Evolutionary conservation across 768 basidiomycete species (phyloP), one percentile per base, ranked within the genome.

Genomic region (Tremella fuciformis): DNA sequence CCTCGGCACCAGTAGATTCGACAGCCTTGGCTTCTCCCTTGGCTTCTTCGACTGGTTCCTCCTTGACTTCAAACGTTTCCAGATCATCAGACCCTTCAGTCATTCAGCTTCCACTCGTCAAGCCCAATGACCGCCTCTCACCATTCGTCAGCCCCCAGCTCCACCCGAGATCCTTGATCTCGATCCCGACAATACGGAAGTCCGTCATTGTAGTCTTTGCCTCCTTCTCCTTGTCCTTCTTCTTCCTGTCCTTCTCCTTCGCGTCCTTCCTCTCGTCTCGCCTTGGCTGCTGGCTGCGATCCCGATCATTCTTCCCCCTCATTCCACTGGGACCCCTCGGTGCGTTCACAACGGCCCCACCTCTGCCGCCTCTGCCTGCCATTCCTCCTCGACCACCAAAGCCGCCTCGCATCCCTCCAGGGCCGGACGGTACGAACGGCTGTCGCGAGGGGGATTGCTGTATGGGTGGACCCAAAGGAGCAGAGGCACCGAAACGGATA

Each of bases 131-230:
- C 29, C 29, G 54, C 53, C 39, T 64, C 50, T 59, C 53, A 55
- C 61, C 64, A 13, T 59, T 60, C 2, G 74, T 63, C 24, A 80
- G 66, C 60, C 91, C 91, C 94, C 94, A 97, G 50, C 81, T 83
- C 94, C 94, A 97, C 65, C 79, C 80, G 58, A 96, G 80, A 65
- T 87, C 86, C 67, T 82, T 84, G 65, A 96, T 87, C 74, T 89
- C 85, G 66, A 97, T 81, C 24, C 88, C 92, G 71, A 93, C 82
- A 75, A 99, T 91, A 80, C 94, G 90, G 84, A 99, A 99, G 80
- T 98, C 94, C 38, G 92, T 97, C 67, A 99, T 85, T 26, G 93
- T 96, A 69, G 90, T 85, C 71, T 87, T 84, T 74, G 57, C 55
- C 15, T 74, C 75, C 48, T 65, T 64, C 26, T 76, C 73, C 25